Conservation (phyloP, 1,139 yeast genomes). For the Eremothecium sinecaudum region DNA sequence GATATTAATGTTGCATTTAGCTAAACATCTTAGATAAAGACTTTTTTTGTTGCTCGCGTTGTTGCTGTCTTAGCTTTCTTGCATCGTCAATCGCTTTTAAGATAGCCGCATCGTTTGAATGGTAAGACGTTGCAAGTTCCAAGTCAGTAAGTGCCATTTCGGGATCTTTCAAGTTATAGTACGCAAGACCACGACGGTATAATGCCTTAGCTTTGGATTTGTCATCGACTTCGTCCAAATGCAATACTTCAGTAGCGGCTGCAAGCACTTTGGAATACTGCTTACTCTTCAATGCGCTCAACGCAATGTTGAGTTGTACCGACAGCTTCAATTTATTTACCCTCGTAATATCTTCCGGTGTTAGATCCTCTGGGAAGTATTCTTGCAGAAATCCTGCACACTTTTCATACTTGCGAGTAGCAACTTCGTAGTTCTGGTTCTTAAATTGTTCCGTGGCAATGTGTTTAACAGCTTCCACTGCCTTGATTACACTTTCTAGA, state of each 20-base stretch:
- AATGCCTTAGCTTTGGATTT: slow-evolving; percentile 73
- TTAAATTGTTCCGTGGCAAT: slow-evolving; percentile 73
- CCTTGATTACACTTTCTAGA: slow-evolving; percentile 57
- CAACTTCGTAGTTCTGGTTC: slow-evolving; percentile 44
- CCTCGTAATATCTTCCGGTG: slow-evolving; percentile 42
- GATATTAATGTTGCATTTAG: too few relatives aligned
- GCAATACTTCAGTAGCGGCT: slow-evolving; percentile 60
- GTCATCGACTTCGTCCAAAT: slow-evolving; percentile 50
- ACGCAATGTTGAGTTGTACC: slow-evolving; percentile 60
- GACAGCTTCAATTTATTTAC: slow-evolving; percentile 50
- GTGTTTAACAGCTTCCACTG: slow-evolving; percentile 58
- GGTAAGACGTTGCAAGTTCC: slow-evolving; percentile 52
- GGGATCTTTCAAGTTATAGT: slow-evolving; percentile 53
- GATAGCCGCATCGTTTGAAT: slow-evolving; percentile 73
- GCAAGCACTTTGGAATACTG: slow-evolving; percentile 47
- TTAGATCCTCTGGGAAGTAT: slow-evolving; percentile 63
- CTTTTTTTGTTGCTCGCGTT: slow-evolving; percentile 66
- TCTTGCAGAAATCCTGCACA: slow-evolving; percentile 60
- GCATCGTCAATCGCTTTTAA: slow-evolving; percentile 57
- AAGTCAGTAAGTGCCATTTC: slow-evolving; percentile 62
- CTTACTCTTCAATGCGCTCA: slow-evolving; percentile 60
- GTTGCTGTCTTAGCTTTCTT: slow-evolving; percentile 41
- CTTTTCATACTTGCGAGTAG: slow-evolving; percentile 62
- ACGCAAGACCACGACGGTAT: slow-evolving; percentile 78
- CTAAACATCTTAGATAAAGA: slow-evolving; percentile 78